A percentile compares a stretch with the other conserved stretches of the same genome.
phyloP scores from a whole-genome alignment of 208 protist genomes.

The Leishmania major region DNA sequence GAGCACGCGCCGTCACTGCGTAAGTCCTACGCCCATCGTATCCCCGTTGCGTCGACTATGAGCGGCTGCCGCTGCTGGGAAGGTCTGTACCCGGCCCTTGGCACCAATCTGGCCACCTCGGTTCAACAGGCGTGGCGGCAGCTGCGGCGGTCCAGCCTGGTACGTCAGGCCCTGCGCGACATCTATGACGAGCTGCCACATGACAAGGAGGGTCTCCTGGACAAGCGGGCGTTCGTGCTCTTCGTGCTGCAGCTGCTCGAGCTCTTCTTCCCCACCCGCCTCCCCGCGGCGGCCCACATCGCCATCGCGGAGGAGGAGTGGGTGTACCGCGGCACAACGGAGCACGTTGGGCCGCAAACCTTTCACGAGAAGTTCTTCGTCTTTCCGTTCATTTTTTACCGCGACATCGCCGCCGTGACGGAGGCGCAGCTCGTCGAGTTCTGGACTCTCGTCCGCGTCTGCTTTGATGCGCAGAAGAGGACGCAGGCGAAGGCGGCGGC shows the following conservation, averaged over 20 bases:
- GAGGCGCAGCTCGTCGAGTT: slow-evolving; percentile 73
- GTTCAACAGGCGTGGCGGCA: slow-evolving; percentile 17
- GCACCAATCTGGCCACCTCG: slow-evolving; percentile 27
- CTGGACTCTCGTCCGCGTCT: slow-evolving; percentile 79
- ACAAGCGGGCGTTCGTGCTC: slow-evolving; percentile 65
- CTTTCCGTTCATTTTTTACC: slow-evolving; percentile 83
- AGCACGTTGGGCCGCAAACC: slow-evolving; percentile 65
- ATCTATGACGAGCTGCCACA: slow-evolving; percentile 65
- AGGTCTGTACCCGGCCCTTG: slow-evolving; percentile 53
- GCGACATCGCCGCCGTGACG: slow-evolving; percentile 55
- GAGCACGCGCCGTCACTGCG: slow-evolving; percentile 28
- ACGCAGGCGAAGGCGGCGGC: slow-evolving; percentile 18
- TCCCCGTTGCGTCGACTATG: slow-evolving; percentile 38
- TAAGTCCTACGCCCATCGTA: slow-evolving; percentile 23
- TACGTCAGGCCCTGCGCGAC: slow-evolving; percentile 68
- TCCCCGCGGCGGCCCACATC: slow-evolving; percentile 40
- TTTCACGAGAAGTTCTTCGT: slow-evolving; percentile 87
- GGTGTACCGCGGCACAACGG: slow-evolving; percentile 79
- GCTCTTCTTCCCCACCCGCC: slow-evolving; percentile 81
- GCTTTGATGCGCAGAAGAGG: slow-evolving; percentile 48
- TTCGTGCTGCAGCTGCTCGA: slow-evolving; percentile 82
- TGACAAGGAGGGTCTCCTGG: slow-evolving; percentile 55
- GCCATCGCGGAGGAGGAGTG: slow-evolving; percentile 88
- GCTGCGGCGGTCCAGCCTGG: slow-evolving; percentile 34
- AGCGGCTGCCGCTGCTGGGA: slow-evolving; percentile 55